Conservation (phyloP, 352 stramenopile genomes). For the Pythium vanterpoolii region DNA sequence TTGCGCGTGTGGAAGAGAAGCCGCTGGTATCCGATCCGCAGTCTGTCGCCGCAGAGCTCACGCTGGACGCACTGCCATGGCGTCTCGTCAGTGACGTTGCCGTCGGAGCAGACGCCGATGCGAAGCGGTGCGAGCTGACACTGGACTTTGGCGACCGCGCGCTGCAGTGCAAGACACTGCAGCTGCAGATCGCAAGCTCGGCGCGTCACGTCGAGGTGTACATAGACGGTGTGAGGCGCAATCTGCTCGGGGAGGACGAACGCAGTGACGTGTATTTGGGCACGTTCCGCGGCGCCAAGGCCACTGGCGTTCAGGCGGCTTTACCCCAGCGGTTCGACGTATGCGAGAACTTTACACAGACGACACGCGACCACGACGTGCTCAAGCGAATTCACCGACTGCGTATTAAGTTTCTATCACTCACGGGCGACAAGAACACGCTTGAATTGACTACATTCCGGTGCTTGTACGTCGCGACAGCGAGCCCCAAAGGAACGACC, state of each 20-base stretch:
- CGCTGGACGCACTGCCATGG: constrained; percentile 18
- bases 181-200: constrained; percentile 51
- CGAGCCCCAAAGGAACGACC: neutral
- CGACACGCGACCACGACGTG: constrained; percentile 41
- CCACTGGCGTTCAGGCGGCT: neutral
- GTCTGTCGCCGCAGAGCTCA: constrained; percentile 9
- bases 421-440: constrained; percentile 51
- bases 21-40: constrained; percentile 6
- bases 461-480: constrained; percentile 33
- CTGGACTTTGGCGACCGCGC: constrained; percentile 34
- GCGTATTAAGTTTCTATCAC: constrained; percentile 70
- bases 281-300: constrained; percentile 51
- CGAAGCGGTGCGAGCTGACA: constrained; percentile 37
- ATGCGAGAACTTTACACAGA: constrained; percentile 43
- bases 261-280: constrained; percentile 66
- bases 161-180: constrained; percentile 43
- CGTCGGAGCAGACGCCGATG: neutral
- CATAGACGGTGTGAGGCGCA: constrained; percentile 44
- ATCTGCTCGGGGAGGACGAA: constrained; percentile 56
- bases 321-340: constrained; percentile 38
- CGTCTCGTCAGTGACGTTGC: neutral
- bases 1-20: constrained; percentile 4
- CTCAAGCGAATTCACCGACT: constrained; percentile 49
- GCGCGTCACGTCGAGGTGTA: constrained; percentile 73
- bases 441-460: constrained; percentile 38